phyloP scores from a whole-genome alignment of 805 yeast species.

The Komagataella phaffii region DNA sequence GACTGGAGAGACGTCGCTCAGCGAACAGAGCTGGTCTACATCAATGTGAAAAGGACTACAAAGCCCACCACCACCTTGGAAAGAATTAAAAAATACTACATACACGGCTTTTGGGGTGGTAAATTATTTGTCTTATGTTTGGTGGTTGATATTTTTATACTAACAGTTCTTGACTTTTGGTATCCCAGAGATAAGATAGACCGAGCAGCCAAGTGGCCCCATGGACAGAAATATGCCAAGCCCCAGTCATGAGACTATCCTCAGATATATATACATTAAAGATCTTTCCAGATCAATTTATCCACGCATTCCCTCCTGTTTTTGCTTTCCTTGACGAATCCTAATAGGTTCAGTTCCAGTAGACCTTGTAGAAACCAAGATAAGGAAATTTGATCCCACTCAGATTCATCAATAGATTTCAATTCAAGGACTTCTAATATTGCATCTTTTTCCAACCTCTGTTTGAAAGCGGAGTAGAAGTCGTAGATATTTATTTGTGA shows the following conservation, averaged over 20 bases:
- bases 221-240: neutral
- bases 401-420: conserved; percentile 18
- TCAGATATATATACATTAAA: conserved; percentile 16
- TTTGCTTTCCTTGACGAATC: conserved; percentile 49
- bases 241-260: neutral
- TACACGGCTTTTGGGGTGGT: conserved; percentile 78
- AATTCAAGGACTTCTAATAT: conserved; percentile 8
- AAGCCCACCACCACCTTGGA: conserved; percentile 27
- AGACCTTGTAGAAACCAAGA: conserved; percentile 69
- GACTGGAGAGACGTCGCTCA: conserved; percentile 85
- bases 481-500: conserved; percentile 26
- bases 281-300: conserved; percentile 58
- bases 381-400: conserved; percentile 51
- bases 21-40: conserved; percentile 74
- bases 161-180: conserved; percentile 48
- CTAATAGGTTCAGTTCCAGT: conserved; percentile 56
- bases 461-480: conserved; percentile 22
- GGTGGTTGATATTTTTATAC: conserved; percentile 64
- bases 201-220: conserved; percentile 69
- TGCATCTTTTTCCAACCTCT: conserved; percentile 21
- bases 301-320: conserved; percentile 55
- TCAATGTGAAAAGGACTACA: conserved; percentile 5
- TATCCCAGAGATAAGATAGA: conserved; percentile 68
- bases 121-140: conserved; percentile 68
- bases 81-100: conserved; percentile 51